These are phyloP conservation scores for Ascomycota sp. DNA, from an alignment of 2,329 filamentous ascomycete genomes.

Conservation along the genomic window DNA sequence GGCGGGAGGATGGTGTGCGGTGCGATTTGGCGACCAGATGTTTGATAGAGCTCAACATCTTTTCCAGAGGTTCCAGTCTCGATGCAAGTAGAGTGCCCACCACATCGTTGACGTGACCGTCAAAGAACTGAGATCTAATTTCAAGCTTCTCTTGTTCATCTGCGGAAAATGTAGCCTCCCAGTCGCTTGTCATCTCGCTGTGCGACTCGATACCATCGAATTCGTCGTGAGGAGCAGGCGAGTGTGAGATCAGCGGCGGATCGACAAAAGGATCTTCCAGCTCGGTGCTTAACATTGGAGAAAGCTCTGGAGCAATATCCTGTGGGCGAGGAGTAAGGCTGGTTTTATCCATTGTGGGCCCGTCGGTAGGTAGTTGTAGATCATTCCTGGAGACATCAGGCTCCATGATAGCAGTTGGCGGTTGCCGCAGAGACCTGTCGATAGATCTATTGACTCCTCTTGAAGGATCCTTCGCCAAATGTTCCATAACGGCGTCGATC, in stretches of 20 bases:
- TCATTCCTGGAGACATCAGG: slow-evolving; percentile 30
- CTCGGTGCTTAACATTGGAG: slow-evolving; percentile 28
- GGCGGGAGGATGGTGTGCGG: slow-evolving; percentile 32
- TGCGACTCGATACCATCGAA: slow-evolving; percentile 24
- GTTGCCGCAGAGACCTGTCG: slow-evolving; percentile 22
- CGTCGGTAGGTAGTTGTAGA: slow-evolving; percentile 24
- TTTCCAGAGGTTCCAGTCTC: slow-evolving; percentile 63
- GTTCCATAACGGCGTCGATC: slow-evolving; percentile 81
- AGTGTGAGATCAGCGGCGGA: slow-evolving; percentile 23
- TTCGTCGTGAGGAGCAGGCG: slow-evolving; percentile 26
- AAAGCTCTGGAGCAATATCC: slow-evolving; percentile 21
- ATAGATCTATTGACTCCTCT: slow-evolving; percentile 49
- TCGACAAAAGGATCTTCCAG: slow-evolving; percentile 44
- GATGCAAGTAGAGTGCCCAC: slow-evolving; percentile 60
- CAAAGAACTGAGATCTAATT: slow-evolving; percentile 70
- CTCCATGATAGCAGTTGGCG: slow-evolving; percentile 6
- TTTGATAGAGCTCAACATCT: slow-evolving; percentile 57
- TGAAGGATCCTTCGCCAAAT: slow-evolving; percentile 53
- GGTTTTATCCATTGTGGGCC: slow-evolving; percentile 46
- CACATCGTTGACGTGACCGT: slow-evolving; percentile 71
- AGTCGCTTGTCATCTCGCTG: slow-evolving; percentile 56
- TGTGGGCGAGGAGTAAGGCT: slow-evolving; percentile 50
- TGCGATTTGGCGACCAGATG: slow-evolving; percentile 38
- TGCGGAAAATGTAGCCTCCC: slow-evolving; percentile 71
- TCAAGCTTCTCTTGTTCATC: slow-evolving; percentile 70